These are phyloP conservation scores for Carex pumila DNA, from an alignment of 176 grass and related monocot genomes.

Conservation along the genomic window DNA sequence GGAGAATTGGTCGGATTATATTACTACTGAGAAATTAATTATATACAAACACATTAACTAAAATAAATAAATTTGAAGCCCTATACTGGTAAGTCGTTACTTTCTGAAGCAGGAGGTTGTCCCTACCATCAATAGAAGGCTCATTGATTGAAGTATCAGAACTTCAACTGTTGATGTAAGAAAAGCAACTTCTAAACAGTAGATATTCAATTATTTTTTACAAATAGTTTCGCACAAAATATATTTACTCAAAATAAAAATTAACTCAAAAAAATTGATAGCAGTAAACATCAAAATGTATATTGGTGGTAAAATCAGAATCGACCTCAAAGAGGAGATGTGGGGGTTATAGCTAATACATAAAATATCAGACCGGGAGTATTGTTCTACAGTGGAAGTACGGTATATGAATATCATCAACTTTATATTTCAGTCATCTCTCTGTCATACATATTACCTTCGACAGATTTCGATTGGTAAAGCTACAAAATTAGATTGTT, in stretches of 20 bases:
- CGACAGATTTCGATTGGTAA: neutral
- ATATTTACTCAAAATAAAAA: neutral
- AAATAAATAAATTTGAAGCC: neutral
- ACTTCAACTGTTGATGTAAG: slow-evolving; percentile 76
- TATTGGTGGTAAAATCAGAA: no score
- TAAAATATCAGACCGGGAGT: slow-evolving; percentile 61
- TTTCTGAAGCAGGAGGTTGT: slow-evolving; percentile 63
- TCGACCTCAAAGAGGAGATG: slow-evolving; percentile 88
- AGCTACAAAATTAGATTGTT: slow-evolving; percentile 40
- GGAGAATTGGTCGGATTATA: no score
- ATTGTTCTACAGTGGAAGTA: slow-evolving; percentile 44
- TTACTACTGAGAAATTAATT: no score
- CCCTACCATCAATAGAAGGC: slow-evolving; percentile 50
- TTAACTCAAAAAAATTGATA: slow-evolving; percentile 1
- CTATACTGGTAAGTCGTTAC: neutral
- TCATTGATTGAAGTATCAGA: slow-evolving; percentile 73
- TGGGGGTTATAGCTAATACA: slow-evolving; percentile 60
- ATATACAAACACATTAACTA: no score
- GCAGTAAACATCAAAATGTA: no score
- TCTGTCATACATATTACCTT: neutral
- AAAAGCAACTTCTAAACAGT: neutral
- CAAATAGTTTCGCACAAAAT: neutral
- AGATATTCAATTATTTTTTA: slow-evolving; percentile 4
- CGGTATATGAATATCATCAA: slow-evolving; percentile 44
- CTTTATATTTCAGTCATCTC: neutral